These are phyloP conservation scores for Calonectria crousiana DNA, from an alignment of 2,329 filamentous ascomycete species.

Conservation along the genomic window DNA sequence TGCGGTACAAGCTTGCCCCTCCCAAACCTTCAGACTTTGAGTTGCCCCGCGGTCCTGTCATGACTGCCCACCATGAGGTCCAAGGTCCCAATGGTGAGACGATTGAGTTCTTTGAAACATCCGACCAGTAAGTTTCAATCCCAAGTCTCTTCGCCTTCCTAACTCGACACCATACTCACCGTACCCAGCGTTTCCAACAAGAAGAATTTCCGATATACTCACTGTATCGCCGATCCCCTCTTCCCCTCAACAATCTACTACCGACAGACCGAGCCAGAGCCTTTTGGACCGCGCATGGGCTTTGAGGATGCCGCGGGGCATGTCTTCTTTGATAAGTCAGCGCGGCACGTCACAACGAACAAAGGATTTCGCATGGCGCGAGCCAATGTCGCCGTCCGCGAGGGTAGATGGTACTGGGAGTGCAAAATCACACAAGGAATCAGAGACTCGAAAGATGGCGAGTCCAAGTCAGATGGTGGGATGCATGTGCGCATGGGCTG, in stretches of 20 bases:
- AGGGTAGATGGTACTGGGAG: slow-evolving; percentile 95
- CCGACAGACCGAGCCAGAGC: slow-evolving; percentile 86
- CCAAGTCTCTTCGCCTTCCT: background rate
- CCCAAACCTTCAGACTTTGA: slow-evolving; percentile 74
- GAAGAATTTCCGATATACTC: slow-evolving; percentile 86
- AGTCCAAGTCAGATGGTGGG: slow-evolving; percentile 60
- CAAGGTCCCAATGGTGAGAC: slow-evolving; percentile 61
- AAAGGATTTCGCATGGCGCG: slow-evolving; percentile 94
- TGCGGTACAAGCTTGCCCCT: slow-evolving; percentile 74
- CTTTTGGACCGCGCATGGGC: slow-evolving; percentile 86
- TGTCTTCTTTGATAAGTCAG: slow-evolving; percentile 84
- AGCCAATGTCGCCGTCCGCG: slow-evolving; percentile 89
- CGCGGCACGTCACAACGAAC: slow-evolving; percentile 84
- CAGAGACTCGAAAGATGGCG: slow-evolving; percentile 52
- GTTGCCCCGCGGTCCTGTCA: slow-evolving; percentile 66
- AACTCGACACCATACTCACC: slow-evolving; percentile 12
- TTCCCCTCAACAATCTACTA: slow-evolving; percentile 92
- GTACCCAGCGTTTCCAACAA: slow-evolving; percentile 69
- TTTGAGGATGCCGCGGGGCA: slow-evolving; percentile 92
- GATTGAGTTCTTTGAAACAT: slow-evolving; percentile 72
- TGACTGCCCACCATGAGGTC: slow-evolving; percentile 68
- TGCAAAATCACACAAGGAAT: slow-evolving; percentile 88
- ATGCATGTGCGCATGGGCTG: slow-evolving; percentile 88
- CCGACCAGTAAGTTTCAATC: slow-evolving; percentile 68
- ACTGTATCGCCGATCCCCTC: slow-evolving; percentile 88